Percentiles rank a stretch among this genome's conserved stretches.
Conservation (phyloP, 1,284 basidiomycete species). For the Cryptococcus sp. region DNA sequence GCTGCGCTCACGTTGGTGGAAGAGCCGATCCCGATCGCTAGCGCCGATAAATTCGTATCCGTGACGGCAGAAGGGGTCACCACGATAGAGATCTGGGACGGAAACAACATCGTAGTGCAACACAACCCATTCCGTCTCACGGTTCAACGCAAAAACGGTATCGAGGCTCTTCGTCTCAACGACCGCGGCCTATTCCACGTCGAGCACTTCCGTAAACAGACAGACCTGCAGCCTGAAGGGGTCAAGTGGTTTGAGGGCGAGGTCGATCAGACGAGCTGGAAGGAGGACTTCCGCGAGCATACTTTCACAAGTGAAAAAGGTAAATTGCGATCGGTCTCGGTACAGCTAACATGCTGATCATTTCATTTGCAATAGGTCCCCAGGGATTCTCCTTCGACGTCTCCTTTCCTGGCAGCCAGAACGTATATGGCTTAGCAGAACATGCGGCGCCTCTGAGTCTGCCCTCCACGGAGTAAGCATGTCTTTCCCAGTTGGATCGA, state of each 20-base stretch:
- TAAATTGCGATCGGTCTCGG: background rate
- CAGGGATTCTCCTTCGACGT: slow-evolving; percentile 92
- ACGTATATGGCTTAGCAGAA: slow-evolving; percentile 94
- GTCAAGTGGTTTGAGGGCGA: slow-evolving; percentile 70
- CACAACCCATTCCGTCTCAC: slow-evolving; percentile 73
- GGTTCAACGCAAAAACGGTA: slow-evolving; percentile 69
- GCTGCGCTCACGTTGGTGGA: slow-evolving; percentile 77
- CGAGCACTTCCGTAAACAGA: slow-evolving; percentile 90
- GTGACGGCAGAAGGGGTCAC: slow-evolving; percentile 55
- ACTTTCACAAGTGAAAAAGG: background rate
- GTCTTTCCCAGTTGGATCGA: slow-evolving; percentile 60
- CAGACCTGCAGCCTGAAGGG: slow-evolving; percentile 54
- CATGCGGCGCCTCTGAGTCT: slow-evolving; percentile 89
- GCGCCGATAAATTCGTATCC: slow-evolving; percentile 58
- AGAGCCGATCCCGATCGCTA: slow-evolving; percentile 61
- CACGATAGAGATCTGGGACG: slow-evolving; percentile 34
- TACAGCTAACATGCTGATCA: too few species aligned
- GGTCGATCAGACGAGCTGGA: slow-evolving; percentile 88
- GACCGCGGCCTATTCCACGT: slow-evolving; percentile 89
- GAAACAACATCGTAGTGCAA: slow-evolving; percentile 56
- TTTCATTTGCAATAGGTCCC: slow-evolving; percentile 63
- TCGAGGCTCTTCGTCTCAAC: slow-evolving; percentile 83
- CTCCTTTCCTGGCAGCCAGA: slow-evolving; percentile 83
- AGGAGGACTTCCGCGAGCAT: slow-evolving; percentile 62
- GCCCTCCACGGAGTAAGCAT: slow-evolving; percentile 65